Conservation (phyloP, 2,329 filamentous ascomycete species). For the Penicillium occitanis region DNA sequence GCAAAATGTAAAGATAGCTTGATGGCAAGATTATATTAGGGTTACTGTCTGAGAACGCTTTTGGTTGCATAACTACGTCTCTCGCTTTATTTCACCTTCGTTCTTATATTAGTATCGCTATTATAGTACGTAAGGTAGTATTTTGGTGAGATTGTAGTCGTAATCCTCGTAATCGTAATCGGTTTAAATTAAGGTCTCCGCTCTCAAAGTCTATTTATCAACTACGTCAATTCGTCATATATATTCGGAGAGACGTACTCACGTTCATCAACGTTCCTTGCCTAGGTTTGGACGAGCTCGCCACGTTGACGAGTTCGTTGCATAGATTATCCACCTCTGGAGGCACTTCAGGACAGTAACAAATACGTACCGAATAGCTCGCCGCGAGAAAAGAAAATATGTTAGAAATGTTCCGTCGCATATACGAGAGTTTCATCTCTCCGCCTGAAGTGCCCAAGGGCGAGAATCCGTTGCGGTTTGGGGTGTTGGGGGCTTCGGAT, state of each 20-base stretch:
- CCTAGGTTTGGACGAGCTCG: background rate
- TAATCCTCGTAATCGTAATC: background rate
- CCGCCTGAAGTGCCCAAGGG: slow-evolving; percentile 4
- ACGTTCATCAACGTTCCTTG: background rate
- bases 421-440: slow-evolving; percentile 12
- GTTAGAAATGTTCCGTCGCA: slow-evolving; percentile 12
- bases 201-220: background rate
- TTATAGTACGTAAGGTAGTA: background rate
- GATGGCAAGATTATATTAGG: too few relatives aligned
- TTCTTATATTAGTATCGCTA: background rate
- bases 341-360: background rate
- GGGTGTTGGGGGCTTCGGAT: slow-evolving; percentile 14
- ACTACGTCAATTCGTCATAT: background rate
- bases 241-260: background rate
- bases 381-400: background rate
- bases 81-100: background rate
- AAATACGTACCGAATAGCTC: background rate
- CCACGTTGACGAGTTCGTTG: background rate
- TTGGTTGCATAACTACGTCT: too few relatives aligned
- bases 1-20: too few relatives aligned
- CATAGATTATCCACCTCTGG: background rate
- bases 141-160: background rate
- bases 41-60: too few relatives aligned
- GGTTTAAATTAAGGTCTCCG: background rate
- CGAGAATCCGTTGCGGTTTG: slow-evolving; percentile 13